Evolutionary conservation across 306 rosid genomes (phyloP), one percentile per base, ranked within the genome.

Genomic region (Lathyrus oleraceus): DNA sequence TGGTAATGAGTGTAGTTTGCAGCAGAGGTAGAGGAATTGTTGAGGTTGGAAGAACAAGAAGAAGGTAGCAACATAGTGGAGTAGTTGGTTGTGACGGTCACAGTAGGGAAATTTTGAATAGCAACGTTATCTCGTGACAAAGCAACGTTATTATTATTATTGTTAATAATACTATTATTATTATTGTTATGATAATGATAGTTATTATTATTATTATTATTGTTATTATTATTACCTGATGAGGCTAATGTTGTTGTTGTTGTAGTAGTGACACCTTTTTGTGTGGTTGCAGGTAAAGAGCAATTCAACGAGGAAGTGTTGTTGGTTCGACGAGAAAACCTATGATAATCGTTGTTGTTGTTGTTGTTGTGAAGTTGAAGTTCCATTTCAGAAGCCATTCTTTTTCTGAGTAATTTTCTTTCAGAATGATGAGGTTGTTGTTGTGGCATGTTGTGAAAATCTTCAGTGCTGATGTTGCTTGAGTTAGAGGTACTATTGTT

Each of bases 321-420:
- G 75, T 3, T 65, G 73, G 16, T 59, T 42, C 91, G 79, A 17
- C 95, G 92, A 61, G 87, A 72, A 78, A 86, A 76, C 76, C 88
- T 79, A 43, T 48, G 44, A 60, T 69, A 56, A 60, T 49, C 57
- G 67, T 32, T 6, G 42, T 17, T 53, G 56, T 19, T 42, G 56
- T 17, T 70, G 12, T 1, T 23, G 82, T 23, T 40, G 25, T 42
- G 65, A 72, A 58, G 42, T 49, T 88, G 94, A 32, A 76, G 76
- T 59, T 88, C 99, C 83, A 91, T 84, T 74, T 94, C 99, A 0
- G 95, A 91, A 1, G 99, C 99, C 90, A 88, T 78, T 77, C 99
- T 87, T 70, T 94, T 94, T 72, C 97, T 79, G 61, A 86, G 79
- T 81, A 91, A 81, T 47, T 90, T 89, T 38, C 76, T 68, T 30